These are phyloP conservation scores for Postia placenta DNA, from an alignment of 768 basidiomycete species.

Conservation along the genomic window DNA sequence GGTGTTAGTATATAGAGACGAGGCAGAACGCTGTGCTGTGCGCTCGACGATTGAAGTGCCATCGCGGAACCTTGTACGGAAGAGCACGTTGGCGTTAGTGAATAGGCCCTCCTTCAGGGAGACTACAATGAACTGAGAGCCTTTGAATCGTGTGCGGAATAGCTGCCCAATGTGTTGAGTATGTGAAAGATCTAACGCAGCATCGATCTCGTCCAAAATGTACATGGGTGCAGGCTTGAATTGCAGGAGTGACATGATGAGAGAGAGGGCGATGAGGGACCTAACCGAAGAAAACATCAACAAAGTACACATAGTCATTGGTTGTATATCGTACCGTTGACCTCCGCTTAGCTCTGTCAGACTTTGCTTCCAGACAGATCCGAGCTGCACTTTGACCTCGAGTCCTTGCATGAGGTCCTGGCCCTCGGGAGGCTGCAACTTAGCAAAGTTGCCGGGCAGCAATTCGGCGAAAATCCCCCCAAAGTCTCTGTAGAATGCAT, in stretches of 20 bases:
- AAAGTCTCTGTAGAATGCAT: conserved; percentile 63
- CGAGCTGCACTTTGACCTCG: conserved; percentile 95
- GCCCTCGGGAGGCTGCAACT: conserved; percentile 88
- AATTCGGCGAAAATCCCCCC: conserved; percentile 95
- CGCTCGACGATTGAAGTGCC: conserved; percentile 89
- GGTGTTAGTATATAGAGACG: conserved; percentile 6
- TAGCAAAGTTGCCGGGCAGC: conserved; percentile 93
- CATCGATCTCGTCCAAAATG: conserved; percentile 98
- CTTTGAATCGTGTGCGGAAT: conserved; percentile 97
- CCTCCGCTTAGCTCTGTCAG: conserved; percentile 96
- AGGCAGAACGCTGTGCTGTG: conserved; percentile 47
- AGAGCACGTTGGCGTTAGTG: conserved; percentile 95
- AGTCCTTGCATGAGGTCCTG: conserved; percentile 92
- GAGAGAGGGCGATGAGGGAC: conserved; percentile 92
- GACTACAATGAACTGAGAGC: conserved; percentile 97
- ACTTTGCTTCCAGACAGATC: conserved; percentile 95
- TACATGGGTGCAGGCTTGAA: conserved; percentile 99
- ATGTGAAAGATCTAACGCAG: conserved; percentile 91
- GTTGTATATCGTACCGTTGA: conserved; percentile 63
- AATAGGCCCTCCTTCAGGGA: conserved; percentile 95
- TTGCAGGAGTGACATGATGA: conserved; percentile 98
- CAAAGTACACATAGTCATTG: not conserved
- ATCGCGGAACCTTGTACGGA: conserved; percentile 88
- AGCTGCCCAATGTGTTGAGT: conserved; percentile 97
- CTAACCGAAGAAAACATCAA: conserved; percentile 33